Percentiles rank a stretch among this genome's conserved stretches.
Conservation (phyloP, 2,329 filamentous ascomycete species). For the Parascedosporium putredinis region DNA sequence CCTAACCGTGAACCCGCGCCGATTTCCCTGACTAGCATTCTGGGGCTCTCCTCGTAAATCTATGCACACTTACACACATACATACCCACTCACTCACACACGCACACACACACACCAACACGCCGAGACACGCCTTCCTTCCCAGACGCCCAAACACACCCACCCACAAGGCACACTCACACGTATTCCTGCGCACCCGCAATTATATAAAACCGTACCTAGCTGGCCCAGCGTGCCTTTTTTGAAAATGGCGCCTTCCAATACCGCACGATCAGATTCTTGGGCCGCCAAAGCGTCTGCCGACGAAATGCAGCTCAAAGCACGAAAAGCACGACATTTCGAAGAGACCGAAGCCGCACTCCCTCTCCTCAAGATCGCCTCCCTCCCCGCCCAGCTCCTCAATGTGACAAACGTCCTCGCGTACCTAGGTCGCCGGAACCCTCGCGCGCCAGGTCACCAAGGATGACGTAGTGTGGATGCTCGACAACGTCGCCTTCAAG, state of each 20-base stretch:
- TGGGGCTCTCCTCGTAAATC: too few relatives aligned
- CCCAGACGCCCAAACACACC: too few relatives aligned
- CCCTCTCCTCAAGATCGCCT: slow-evolving; percentile 21
- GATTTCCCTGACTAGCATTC: not conserved
- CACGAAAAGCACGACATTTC: slow-evolving; percentile 38
- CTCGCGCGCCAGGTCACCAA: slow-evolving; percentile 48
- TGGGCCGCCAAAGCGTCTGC: slow-evolving; percentile 13
- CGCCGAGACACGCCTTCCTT: too few relatives aligned
- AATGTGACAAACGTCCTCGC: slow-evolving; percentile 31
- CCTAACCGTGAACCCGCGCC: not conserved
- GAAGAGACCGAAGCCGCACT: slow-evolving; percentile 39
- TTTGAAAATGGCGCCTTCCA: slow-evolving; percentile 1
- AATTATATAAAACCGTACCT: too few relatives aligned
- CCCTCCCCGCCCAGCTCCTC: slow-evolving; percentile 18
- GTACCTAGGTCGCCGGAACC: slow-evolving; percentile 42
- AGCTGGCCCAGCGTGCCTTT: too few relatives aligned
- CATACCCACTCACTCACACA: too few relatives aligned
- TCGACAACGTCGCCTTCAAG: slow-evolving; percentile 80
- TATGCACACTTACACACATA: too few relatives aligned
- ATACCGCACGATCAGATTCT: slow-evolving; percentile 3
- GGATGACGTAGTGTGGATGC: slow-evolving; percentile 70
- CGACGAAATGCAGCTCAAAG: slow-evolving; percentile 38
- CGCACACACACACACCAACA: too few relatives aligned
- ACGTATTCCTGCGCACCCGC: too few relatives aligned
- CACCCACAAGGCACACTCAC: too few relatives aligned